Base-by-base conservation (phyloP, 257 asterid genomes). In the Scutellaria baicalensis region DNA sequence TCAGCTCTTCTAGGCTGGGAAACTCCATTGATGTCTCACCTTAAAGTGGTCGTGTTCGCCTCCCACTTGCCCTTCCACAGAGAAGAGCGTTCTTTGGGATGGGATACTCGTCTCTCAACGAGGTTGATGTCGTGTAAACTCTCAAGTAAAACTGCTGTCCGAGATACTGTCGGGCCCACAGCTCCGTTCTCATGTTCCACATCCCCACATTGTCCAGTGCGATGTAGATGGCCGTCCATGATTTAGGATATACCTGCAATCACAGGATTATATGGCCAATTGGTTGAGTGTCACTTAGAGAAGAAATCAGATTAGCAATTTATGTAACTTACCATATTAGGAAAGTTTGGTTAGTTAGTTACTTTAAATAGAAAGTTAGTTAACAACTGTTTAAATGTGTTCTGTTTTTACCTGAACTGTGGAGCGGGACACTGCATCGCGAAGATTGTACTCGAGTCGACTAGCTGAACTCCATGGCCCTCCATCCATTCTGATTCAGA, bases 101-200 rank as follows among this genome's bases (percentile, higher is more conserved):
- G 3, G 97, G 97, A 39, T 70, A 91, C 67, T 91, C 97, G 59
- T 91, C 97, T 71, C 97, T 84, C 49, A 88, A 47, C 11, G 97
- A 91, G 4, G 83, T 88, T 36, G 97, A 88, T 9, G 83, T 0
- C 9, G 97, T 91, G 75, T 78, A 91, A 50, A 91, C 97, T 71
- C 88, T 78, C 63, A 91, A 56, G 40, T 91, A 91, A 17, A 89
- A 67, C 72, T 91, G 97, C 55, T 91, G 97, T 59, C 97, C 97
- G 0, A 91, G 77, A 81, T 91, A 91, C 58, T 91, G 97, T 51
- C 97, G 75, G 8, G 90, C 97, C 97, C 97, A 91, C 54, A 65
- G 75, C 79, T 91, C 97, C 0, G 95, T 71, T 52, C 97, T 85
- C 79, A 91, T 51, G 81, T 91, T 84, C 97, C 97, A 91, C 97